A percentile compares a stretch with the other conserved stretches of the same genome.
phyloP scores from a whole-genome alignment of 352 stramenopile species.

The Phytophthora tubulina region DNA sequence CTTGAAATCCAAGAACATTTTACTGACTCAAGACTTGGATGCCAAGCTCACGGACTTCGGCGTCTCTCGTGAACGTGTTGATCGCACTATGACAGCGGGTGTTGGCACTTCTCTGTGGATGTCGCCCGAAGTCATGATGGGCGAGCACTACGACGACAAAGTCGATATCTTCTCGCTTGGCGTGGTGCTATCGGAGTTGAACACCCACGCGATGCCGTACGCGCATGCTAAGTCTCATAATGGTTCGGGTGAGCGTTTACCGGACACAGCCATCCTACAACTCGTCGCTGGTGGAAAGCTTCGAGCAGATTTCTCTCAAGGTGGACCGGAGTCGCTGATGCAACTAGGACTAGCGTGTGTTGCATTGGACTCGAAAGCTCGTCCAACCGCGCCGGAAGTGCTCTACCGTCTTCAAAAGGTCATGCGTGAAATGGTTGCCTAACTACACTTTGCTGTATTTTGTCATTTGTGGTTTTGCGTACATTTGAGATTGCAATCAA shows the following conservation, averaged over 20 bases:
- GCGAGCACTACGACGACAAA: neutral
- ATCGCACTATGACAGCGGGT: neutral
- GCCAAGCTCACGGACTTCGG: neutral
- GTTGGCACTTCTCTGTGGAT: neutral
- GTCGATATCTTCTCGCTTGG: neutral
- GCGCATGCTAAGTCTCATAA: neutral
- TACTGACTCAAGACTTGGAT: neutral
- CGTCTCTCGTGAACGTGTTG: neutral
- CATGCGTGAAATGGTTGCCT: constrained; percentile 1
- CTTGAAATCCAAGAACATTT: neutral
- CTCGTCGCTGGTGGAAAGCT: neutral
- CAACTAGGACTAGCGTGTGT: constrained; percentile 2
- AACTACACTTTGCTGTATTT: neutral
- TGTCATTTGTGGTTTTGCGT: neutral
- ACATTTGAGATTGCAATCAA: neutral
- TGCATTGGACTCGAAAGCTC: constrained; percentile 1
- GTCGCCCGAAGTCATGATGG: neutral
- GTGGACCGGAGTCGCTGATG: neutral
- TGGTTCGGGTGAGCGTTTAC: neutral
- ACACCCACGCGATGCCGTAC: constrained; percentile 3
- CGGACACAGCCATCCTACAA: neutral
- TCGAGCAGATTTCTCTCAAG: constrained; percentile 1
- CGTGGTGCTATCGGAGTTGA: neutral
- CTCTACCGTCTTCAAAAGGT: constrained; percentile 4
- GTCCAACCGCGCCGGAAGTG: neutral